Percentiles rank a stretch among this genome's conserved stretches.
Evolutionary conservation across 139 green algal species (phyloP).

Genomic region (Haematococcus lacustris): DNA sequence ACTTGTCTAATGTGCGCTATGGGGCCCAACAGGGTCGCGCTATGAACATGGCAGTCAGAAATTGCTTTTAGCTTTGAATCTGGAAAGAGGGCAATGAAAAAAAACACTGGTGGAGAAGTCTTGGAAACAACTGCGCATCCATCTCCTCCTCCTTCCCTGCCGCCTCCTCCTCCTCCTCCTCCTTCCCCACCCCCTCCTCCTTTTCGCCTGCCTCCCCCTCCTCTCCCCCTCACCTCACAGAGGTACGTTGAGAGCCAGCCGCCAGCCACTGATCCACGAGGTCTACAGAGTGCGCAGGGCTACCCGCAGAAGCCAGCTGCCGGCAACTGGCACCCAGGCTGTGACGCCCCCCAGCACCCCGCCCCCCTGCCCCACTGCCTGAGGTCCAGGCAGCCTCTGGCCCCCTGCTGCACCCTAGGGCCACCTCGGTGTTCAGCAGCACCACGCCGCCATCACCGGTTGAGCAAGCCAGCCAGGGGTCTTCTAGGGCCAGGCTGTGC

Average conservation of each 20-base stretch:
- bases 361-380: not conserved
- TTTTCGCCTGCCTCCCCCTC: no score
- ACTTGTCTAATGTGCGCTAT: no score
- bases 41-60: no score
- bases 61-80: no score
- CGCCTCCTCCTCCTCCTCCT: no score
- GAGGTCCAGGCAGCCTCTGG: not conserved
- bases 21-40: no score
- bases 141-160: no score
- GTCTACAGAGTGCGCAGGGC: conserved; percentile 31
- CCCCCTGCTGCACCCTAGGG: not conserved
- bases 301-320: conserved; percentile 12
- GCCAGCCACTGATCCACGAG: conserved; percentile 36
- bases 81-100: no score
- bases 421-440: conserved; percentile 1
- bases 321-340: no score
- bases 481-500: conserved; percentile 42
- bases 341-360: not conserved
- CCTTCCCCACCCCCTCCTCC: no score
- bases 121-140: no score
- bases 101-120: no score
- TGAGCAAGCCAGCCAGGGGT: conserved; percentile 53
- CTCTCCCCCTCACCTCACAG: not conserved
- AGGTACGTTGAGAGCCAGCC: conserved; percentile 7
- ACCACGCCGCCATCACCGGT: conserved; percentile 10